A percentile compares a stretch with the other conserved stretches of the same genome.
Conservation (phyloP, 345 rosid species). For the Populus alba region DNA sequence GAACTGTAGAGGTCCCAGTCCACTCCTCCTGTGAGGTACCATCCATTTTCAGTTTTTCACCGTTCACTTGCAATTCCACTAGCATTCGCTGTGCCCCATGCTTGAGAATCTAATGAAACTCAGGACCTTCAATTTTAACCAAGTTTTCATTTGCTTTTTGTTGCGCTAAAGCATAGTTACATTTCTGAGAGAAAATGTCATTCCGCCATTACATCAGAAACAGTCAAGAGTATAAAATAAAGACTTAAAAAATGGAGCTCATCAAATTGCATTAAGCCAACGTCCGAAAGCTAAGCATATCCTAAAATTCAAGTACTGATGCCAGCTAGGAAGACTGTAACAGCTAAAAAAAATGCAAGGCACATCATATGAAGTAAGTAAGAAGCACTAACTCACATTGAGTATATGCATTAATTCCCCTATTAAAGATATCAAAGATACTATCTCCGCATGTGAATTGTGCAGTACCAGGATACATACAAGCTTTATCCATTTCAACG, state of each 20-base stretch:
- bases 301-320: neutral
- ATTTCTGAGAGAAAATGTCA: neutral
- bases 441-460: neutral
- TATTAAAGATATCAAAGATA: neutral
- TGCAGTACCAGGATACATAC: neutral
- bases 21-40: no score
- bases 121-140: no score
- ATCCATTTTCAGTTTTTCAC: no score
- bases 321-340: neutral
- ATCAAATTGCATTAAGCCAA: neutral
- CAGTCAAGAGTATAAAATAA: neutral
- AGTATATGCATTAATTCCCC: neutral
- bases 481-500: neutral
- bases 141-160: neutral
- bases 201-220: neutral
- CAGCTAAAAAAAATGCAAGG: no score
- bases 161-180: neutral
- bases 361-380: neutral
- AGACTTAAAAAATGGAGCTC: neutral
- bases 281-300: neutral
- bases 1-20: no score
- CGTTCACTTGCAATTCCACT: no score
- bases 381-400: no score
- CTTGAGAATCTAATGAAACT: no score
- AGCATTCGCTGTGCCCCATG: no score